Conservation (phyloP, 2,329 filamentous ascomycete species). For the Byssochlamys sp. region DNA sequence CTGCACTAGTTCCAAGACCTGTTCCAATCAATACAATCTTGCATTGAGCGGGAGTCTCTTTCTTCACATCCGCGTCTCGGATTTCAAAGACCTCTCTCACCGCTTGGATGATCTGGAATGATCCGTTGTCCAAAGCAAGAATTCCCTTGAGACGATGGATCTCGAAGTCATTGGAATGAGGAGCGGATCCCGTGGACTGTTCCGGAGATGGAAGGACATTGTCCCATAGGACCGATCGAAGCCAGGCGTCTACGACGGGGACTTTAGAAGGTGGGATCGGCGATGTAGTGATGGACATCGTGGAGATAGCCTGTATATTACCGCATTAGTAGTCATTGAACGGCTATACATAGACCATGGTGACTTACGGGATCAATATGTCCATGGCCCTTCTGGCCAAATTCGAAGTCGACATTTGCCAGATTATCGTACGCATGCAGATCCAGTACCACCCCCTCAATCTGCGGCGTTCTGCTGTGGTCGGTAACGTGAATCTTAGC, state of each 20-base stretch:
- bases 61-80: slow-evolving; percentile 46
- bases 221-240: slow-evolving; percentile 79
- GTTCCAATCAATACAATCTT: slow-evolving; percentile 42
- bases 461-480: slow-evolving; percentile 65
- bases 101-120: slow-evolving; percentile 71
- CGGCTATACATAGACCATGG: slow-evolving; percentile 8
- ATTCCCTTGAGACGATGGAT: slow-evolving; percentile 83
- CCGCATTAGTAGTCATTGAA: neutral
- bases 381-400: slow-evolving; percentile 68
- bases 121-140: slow-evolving; percentile 55
- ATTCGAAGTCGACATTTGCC: slow-evolving; percentile 51
- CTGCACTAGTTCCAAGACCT: slow-evolving; percentile 26
- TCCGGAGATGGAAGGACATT: slow-evolving; percentile 18
- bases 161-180: slow-evolving; percentile 49
- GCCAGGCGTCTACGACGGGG: slow-evolving; percentile 63
- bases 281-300: slow-evolving; percentile 61
- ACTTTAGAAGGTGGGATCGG: slow-evolving; percentile 51
- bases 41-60: slow-evolving; percentile 19
- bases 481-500: slow-evolving; percentile 76
- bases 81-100: slow-evolving; percentile 92
- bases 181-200: slow-evolving; percentile 5
- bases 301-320: slow-evolving; percentile 63
- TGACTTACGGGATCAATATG: slow-evolving; percentile 71
- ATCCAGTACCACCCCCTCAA: slow-evolving; percentile 81
- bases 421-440: slow-evolving; percentile 87